These are phyloP conservation scores for Dysphania ambrosioides DNA, from an alignment of 148 eudicot genomes.

Conservation along the genomic window DNA sequence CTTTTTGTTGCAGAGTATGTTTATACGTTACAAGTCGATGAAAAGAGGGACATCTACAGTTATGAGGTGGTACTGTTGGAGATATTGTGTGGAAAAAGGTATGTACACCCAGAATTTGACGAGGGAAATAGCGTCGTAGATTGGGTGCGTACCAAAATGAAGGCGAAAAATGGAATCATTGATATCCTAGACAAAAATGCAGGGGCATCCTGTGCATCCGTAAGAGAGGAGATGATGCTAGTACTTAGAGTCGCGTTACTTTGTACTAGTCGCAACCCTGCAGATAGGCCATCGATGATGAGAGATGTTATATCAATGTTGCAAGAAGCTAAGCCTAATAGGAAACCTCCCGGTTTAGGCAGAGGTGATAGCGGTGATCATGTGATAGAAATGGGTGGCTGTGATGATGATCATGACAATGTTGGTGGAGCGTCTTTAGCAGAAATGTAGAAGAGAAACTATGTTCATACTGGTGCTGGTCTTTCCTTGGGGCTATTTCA, in stretches of 20 bases:
- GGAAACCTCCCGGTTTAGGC: slow-evolving; percentile 47
- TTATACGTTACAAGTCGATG: slow-evolving; percentile 93
- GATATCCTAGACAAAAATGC: slow-evolving; percentile 72
- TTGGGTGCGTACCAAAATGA: slow-evolving; percentile 73
- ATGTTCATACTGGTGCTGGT: slow-evolving; percentile 20
- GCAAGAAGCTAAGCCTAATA: slow-evolving; percentile 83
- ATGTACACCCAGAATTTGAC: slow-evolving; percentile 73
- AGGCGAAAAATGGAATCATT: slow-evolving; percentile 45
- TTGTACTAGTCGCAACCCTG: slow-evolving; percentile 77
- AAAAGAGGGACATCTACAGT: slow-evolving; percentile 93
- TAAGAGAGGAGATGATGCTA: slow-evolving; percentile 82
- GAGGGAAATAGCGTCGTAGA: slow-evolving; percentile 91
- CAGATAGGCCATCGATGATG: slow-evolving; percentile 93
- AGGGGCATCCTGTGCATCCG: slow-evolving; percentile 65
- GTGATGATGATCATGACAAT: slow-evolving; percentile 21
- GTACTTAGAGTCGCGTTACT: slow-evolving; percentile 75
- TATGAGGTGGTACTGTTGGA: slow-evolving; percentile 85
- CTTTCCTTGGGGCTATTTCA: slow-evolving; percentile 15
- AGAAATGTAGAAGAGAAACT: slow-evolving; percentile 26
- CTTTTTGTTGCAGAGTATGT: slow-evolving; percentile 60
- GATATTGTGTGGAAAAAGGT: slow-evolving; percentile 63
- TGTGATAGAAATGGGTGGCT: slow-evolving; percentile 30
- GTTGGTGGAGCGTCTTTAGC: slow-evolving; percentile 19
- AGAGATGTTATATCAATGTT: slow-evolving; percentile 94
- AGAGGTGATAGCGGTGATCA: slow-evolving; percentile 32